Base-by-base conservation (phyloP, 225 moss, liverwort and hornwort species). In the Thuidium tamariscinum region DNA sequence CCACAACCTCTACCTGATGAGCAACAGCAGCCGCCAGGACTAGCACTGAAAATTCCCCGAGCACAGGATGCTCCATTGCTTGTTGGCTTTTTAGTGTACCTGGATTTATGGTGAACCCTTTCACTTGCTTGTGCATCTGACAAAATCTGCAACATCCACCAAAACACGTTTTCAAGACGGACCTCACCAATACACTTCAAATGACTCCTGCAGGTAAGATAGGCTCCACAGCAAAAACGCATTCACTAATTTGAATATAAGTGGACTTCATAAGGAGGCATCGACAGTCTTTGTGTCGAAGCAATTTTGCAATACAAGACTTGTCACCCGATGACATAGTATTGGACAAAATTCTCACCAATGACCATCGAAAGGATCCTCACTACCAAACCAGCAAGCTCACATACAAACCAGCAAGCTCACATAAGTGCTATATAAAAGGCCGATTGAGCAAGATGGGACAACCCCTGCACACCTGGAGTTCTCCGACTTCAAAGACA, bases 11-110 rank as follows among this genome's bases (percentile, higher is more conserved):
- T 79, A 96, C 91, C 85, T 98, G 93, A 82, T 96, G 96, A 63
- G 98, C 98, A 72, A 92, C 95, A 79, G 98, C 92, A 52, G 98
- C 96, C 78, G 96, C 98, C 89, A 98, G 90, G 25, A 98, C 95
- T 64, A 95, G 94, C 79, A 95, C 84, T 22, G 96, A 95, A 55
- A 94, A 98, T 75, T 96, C 98, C 57, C 96, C 98, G 26, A 95
- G 90, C 39, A 91, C 70, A 17, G 95, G 93, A 75, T 92, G 91
- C 71, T 92, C 92, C 88, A 93, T 84, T n/a, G 26, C 61, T 83
- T 93, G 92, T 63, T 95, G 94, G 42, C 85, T 92, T 85, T 90
- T 95, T 56, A 95, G 70, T 55, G 88, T 89, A 67, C 90, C 87
- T 52, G 96, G 95, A 85, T 90, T 91, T 74, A 95, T 86, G 41